A percentile compares a stretch with the other conserved stretches of the same genome.
phyloP scores from a whole-genome alignment of 495 filamentous ascomycete genomes.

The Aspergillus mulundensis region DNA sequence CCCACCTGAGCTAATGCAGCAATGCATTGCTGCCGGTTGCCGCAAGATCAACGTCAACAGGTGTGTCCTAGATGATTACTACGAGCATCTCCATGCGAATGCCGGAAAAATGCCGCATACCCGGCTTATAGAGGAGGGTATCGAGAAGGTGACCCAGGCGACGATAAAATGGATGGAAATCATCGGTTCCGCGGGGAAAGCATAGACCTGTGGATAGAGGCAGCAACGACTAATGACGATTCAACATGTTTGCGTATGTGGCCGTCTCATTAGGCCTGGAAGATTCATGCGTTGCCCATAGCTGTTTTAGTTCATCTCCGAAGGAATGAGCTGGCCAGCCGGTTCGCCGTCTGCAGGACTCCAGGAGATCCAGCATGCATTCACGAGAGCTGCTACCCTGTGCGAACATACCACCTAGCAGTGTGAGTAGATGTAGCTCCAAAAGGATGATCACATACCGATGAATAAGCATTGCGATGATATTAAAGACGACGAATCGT shows the following conservation, averaged over 20 bases:
- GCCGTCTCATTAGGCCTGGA: not conserved
- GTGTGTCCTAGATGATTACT: slow-evolving; percentile 50
- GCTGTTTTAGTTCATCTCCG: slow-evolving; percentile 16
- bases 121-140: slow-evolving; percentile 24
- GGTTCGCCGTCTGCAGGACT: slow-evolving; percentile 16
- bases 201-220: not conserved
- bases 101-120: slow-evolving; percentile 23
- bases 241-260: not conserved
- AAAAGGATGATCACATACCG: not conserved
- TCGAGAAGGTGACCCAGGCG: slow-evolving; percentile 22
- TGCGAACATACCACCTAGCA: slow-evolving; percentile 13
- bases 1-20: slow-evolving; percentile 50
- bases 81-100: slow-evolving; percentile 18
- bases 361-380: slow-evolving; percentile 18
- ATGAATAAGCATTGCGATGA: slow-evolving; percentile 26
- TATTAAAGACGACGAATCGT: slow-evolving; percentile 22
- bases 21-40: slow-evolving; percentile 58
- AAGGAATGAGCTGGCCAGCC: slow-evolving; percentile 22
- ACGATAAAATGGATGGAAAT: slow-evolving; percentile 24
- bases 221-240: not conserved
- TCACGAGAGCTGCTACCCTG: slow-evolving; percentile 13
- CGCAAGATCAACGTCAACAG: slow-evolving; percentile 71
- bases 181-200: slow-evolving; percentile 22
- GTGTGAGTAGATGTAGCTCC: not conserved
- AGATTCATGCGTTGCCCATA: slow-evolving; percentile 12